Base-by-base conservation (phyloP, 306 rosid species). In the Leucaena leucocephala region DNA sequence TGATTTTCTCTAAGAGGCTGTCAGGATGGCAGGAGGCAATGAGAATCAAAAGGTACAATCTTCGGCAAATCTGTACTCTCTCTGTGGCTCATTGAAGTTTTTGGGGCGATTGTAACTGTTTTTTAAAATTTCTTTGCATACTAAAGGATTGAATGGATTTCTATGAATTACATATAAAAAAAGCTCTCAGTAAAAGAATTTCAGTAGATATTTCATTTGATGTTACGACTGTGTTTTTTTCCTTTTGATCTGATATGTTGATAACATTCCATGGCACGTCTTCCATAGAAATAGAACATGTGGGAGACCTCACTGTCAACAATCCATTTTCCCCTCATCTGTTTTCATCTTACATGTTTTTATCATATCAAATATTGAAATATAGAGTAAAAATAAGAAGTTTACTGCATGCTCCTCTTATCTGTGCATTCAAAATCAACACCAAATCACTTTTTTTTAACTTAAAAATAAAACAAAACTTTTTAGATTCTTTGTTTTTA, bases 1-100 rank as follows among this genome's bases (percentile, higher is more conserved):
- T 83, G 73, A 85, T 95, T 36, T 82, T 78, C 12, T 57, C 93
- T 17, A 85, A 83, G 77, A 95, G 54, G 80, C n/a, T 90, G 7
- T 82, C 94, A 3, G 96, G 97, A 33, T 81, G 90, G 86, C 88
- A 89, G 77, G 98, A 95, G 80, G 98, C 96, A 78, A 82, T 87
- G 85, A 88, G 84, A 88, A 87, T 93, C 78, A 85, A 48, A 79
- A 90, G 92, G 98, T 95, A 86, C 80, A 44, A 66, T 62, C 36
- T 50, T n/a, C 6, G 22, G 21, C 11, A 58, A 58, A 58, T 6
- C 15, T 11, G 35, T 58, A 58, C 64, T 9, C 64, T 58, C 14
- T 58, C 15, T 58, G 6, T 22, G 19, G 85, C 39, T 9, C 16
- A 36, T 64, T 81, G 35, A 75, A 66, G 54, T 50, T 76, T 34